phyloP scores from a whole-genome alignment of 441 rosid species.

The Erodium texanum region DNA sequence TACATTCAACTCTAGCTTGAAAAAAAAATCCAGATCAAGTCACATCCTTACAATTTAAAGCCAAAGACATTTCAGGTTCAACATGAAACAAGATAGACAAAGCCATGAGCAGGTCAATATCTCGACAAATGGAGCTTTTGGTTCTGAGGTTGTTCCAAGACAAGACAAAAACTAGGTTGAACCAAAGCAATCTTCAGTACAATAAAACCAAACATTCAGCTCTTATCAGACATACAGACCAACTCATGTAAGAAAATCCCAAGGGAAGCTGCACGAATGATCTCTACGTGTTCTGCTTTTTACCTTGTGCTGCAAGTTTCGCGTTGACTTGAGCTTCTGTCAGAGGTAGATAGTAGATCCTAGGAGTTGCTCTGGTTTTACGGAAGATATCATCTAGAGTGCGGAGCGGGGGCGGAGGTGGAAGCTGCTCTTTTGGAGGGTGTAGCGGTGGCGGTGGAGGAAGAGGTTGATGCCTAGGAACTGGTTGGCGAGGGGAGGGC shows the following conservation, averaged over 20 bases:
- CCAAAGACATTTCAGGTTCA: not conserved
- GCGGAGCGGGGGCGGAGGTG: conserved; percentile 66
- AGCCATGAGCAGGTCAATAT: not conserved
- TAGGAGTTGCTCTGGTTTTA: conserved; percentile 84
- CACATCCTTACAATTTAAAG: not conserved
- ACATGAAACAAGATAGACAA: not conserved
- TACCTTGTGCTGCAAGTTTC: conserved; percentile 43
- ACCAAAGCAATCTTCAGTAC: not conserved
- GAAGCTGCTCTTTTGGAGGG: conserved; percentile 46
- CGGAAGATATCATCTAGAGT: conserved; percentile 87
- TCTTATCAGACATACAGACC: conserved; percentile 24
- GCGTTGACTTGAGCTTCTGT: conserved; percentile 78
- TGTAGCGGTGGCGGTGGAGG: conserved; percentile 66
- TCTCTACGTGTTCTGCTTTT: conserved; percentile 35
- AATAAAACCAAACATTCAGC: not conserved
- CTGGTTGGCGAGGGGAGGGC: conserved; percentile 40
- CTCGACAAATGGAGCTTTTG: not conserved
- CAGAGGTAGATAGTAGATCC: conserved; percentile 87
- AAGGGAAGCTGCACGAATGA: conserved; percentile 16
- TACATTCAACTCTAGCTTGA: not conserved
- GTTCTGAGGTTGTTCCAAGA: not conserved
- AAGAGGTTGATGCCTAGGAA: conserved; percentile 49
- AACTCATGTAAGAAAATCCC: conserved; percentile 14
- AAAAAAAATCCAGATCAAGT: not conserved
- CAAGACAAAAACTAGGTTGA: not conserved